Conservation (phyloP, 306 rosid genomes). For the Datisca glomerata region DNA sequence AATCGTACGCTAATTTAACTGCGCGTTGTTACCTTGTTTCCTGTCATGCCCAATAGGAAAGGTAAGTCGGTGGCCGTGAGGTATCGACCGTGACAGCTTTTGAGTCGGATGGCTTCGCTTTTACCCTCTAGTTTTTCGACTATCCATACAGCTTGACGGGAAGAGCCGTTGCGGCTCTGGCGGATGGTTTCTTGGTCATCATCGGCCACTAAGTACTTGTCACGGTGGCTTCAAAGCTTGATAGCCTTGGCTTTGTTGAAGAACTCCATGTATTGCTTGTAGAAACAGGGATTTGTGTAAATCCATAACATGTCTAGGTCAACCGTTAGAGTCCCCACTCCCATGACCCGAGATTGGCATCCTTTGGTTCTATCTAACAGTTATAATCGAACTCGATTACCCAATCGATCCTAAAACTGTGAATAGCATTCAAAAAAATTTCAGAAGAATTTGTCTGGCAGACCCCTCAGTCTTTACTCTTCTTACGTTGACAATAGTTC, state of each 20-base stretch:
- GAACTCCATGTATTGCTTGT: too few species aligned
- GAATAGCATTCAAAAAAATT: too few species aligned
- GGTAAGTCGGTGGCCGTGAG: slow-evolving; percentile 57
- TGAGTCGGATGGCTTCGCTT: slow-evolving; percentile 55
- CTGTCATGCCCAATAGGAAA: slow-evolving; percentile 69
- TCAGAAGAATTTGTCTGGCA: too few species aligned
- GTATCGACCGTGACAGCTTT: slow-evolving; percentile 58
- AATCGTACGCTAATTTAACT: background rate
- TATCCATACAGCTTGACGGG: slow-evolving; percentile 43
- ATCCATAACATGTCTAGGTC: too few species aligned
- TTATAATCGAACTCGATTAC: too few species aligned
- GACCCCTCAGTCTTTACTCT: too few species aligned
- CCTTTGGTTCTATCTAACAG: too few species aligned
- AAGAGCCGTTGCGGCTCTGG: slow-evolving; percentile 46
- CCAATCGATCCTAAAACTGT: too few species aligned
- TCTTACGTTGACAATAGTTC: too few species aligned
- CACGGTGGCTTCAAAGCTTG: slow-evolving; percentile 62
- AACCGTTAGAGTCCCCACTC: too few species aligned
- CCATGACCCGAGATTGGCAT: too few species aligned
- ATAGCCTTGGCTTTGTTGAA: slow-evolving; percentile 58
- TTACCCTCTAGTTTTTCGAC: slow-evolving; percentile 48
- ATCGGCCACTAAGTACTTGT: slow-evolving; percentile 55
- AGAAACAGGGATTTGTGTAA: too few species aligned
- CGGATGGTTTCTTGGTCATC: slow-evolving; percentile 63
- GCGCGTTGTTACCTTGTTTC: slow-evolving; percentile 42